These are phyloP conservation scores for Polyporus tsugae DNA, from an alignment of 1,284 basidiomycete genomes.

Conservation along the genomic window DNA sequence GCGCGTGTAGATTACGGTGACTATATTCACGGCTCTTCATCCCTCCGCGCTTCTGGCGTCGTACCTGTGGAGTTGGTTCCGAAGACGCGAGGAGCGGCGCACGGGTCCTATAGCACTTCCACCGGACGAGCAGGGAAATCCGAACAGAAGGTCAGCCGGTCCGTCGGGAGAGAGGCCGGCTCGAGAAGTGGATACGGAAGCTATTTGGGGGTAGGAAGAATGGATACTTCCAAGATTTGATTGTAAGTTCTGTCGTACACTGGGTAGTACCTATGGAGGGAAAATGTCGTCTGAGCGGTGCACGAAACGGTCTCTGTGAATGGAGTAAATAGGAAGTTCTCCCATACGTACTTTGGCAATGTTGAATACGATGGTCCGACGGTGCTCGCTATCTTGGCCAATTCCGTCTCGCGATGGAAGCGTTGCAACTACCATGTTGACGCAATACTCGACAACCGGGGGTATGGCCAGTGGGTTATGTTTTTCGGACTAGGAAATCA, in stretches of 20 bases:
- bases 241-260: not conserved
- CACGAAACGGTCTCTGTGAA: not conserved
- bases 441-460: not conserved
- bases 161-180: conserved; percentile 31
- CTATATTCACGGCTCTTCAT: conserved; percentile 67
- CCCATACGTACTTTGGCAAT: not conserved
- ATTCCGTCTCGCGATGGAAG: not conserved
- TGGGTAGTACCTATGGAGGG: too few relatives aligned
- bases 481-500: too few relatives aligned
- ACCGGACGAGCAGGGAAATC: conserved; percentile 42
- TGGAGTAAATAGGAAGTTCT: not conserved
- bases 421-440: not conserved
- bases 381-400: too few relatives aligned
- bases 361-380: not conserved
- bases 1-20: conserved; percentile 55
- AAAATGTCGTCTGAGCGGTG: not conserved
- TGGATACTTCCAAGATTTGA: not conserved
- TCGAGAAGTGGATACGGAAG: conserved; percentile 42
- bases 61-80: conserved; percentile 48
- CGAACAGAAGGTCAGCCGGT: conserved; percentile 8
- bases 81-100: conserved; percentile 29
- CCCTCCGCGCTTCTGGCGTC: conserved; percentile 59
- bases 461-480: too few relatives aligned
- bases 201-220: conserved; percentile 36
- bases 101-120: conserved; percentile 55